These are phyloP conservation scores for Stereocaulon alpinum DNA, from an alignment of 495 filamentous ascomycete species.

Conservation along the genomic window DNA sequence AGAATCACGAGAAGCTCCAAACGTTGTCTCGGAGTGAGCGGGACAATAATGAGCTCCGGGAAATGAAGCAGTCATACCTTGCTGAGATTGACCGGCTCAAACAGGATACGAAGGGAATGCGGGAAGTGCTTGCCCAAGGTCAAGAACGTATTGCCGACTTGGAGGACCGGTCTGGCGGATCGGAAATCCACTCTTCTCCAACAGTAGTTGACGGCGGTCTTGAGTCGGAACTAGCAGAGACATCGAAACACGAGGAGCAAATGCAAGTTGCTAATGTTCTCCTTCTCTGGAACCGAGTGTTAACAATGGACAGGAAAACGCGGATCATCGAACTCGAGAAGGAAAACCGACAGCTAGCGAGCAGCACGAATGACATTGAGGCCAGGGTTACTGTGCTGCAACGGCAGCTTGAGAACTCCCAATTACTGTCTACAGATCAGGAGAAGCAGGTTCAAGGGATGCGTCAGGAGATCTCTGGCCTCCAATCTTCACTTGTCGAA, in stretches of 20 bases:
- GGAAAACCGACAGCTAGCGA: conserved; percentile 9
- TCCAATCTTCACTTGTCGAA: conserved; percentile 16
- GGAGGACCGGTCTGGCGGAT: conserved; percentile 11
- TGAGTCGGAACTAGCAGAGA: conserved; percentile 15
- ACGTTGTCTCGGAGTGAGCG: conserved; percentile 51
- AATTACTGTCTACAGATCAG: conserved; percentile 8
- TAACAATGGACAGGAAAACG: conserved; percentile 15
- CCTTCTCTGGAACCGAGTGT: conserved; percentile 3
- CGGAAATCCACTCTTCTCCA: conserved; percentile 7
- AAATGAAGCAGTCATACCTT: conserved; percentile 45
- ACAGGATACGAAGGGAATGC: conserved; percentile 41
- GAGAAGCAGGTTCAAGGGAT: neutral
- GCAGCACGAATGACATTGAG: conserved; percentile 6
- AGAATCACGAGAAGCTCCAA: conserved; percentile 48
- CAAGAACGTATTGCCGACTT: conserved; percentile 22
- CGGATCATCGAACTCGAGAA: conserved; percentile 17
- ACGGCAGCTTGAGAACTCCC: conserved; percentile 13
- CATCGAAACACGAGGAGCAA: conserved; percentile 11
- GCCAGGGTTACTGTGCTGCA: conserved; percentile 8
- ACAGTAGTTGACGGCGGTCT: conserved; percentile 11
- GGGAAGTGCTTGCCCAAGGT: conserved; percentile 46
- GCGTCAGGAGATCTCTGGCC: conserved; percentile 11
- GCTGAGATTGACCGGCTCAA: conserved; percentile 47
- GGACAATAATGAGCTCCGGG: conserved; percentile 49
- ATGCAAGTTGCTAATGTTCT: conserved; percentile 24